Conservation (phyloP, 2,329 filamentous ascomycete genomes). For the Aspergillus floridensis region DNA sequence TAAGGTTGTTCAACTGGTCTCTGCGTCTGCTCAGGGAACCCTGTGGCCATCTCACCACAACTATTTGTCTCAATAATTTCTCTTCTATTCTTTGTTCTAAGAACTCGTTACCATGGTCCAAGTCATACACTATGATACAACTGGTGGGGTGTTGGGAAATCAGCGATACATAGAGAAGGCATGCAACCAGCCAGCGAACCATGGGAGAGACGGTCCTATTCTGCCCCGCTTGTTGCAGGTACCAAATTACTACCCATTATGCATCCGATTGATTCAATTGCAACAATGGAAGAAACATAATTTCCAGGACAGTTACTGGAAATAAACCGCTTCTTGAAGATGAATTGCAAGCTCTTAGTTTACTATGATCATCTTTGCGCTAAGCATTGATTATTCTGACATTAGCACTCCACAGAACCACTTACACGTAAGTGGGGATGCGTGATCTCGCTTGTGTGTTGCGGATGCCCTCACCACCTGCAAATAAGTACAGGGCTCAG, state of each 20-base stretch:
- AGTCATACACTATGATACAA: constrained; percentile 17
- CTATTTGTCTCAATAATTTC: neutral
- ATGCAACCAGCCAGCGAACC: neutral
- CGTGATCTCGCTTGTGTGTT: too few species aligned
- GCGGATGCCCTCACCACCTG: too few species aligned
- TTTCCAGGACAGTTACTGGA: neutral
- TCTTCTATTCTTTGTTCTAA: constrained; percentile 3
- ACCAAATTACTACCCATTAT: too few species aligned
- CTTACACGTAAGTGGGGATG: neutral
- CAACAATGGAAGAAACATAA: neutral
- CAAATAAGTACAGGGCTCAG: too few species aligned
- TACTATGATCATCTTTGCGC: too few species aligned
- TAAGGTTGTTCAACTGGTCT: neutral
- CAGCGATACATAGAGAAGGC: neutral
- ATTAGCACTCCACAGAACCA: neutral
- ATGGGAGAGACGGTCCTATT: neutral
- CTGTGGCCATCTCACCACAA: neutral
- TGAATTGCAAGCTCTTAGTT: neutral
- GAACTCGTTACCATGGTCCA: constrained; percentile 16
- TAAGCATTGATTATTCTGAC: neutral
- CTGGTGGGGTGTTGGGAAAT: constrained; percentile 18
- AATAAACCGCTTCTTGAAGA: too few species aligned
- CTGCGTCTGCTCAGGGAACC: too few species aligned
- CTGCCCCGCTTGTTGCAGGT: neutral
- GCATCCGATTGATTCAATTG: neutral